These are phyloP conservation scores for Cenchrus fungigraminus DNA, from an alignment of 176 grass and related monocot species.

Conservation along the genomic window DNA sequence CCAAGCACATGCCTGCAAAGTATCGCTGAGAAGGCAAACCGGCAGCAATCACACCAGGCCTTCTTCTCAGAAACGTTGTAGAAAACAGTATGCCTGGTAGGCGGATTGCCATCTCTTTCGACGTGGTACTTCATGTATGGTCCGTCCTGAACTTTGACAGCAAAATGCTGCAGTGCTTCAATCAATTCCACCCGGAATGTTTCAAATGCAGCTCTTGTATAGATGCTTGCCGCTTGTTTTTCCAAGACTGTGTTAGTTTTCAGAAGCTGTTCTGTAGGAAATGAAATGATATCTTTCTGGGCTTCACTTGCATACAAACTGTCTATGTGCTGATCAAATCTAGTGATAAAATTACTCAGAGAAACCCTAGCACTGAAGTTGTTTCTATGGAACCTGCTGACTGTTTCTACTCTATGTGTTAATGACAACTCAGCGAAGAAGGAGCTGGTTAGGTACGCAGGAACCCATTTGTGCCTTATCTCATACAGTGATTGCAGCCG, in stretches of 20 bases:
- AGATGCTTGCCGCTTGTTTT: constrained; percentile 84
- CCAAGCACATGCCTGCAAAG: constrained; percentile 82
- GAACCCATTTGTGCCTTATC: constrained; percentile 79
- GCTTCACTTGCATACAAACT: constrained; percentile 57
- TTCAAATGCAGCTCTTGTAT: constrained; percentile 73
- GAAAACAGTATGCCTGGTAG: constrained; percentile 63
- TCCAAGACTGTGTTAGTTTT: constrained; percentile 74
- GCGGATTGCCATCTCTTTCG: constrained; percentile 51
- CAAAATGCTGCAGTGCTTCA: constrained; percentile 68
- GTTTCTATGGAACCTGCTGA: constrained; percentile 64
- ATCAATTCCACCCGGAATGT: constrained; percentile 78
- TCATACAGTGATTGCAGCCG: constrained; percentile 78
- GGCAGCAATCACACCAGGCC: constrained; percentile 82
- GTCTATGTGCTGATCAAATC: constrained; percentile 76
- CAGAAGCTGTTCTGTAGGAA: constrained; percentile 58
- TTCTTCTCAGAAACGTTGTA: constrained; percentile 74
- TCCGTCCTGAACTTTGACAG: constrained; percentile 80
- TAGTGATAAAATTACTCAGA: constrained; percentile 64
- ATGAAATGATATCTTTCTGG: constrained; percentile 57
- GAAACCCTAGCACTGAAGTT: constrained; percentile 60
- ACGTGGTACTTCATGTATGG: constrained; percentile 79
- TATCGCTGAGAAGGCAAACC: constrained; percentile 74
- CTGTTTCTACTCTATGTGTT: constrained; percentile 55
- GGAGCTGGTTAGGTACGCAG: constrained; percentile 71
- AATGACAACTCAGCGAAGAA: constrained; percentile 86